Percentiles rank a stretch among this genome's conserved stretches.
phyloP scores from a whole-genome alignment of 495 filamentous ascomycete genomes.

The Sporormia fimetaria region DNA sequence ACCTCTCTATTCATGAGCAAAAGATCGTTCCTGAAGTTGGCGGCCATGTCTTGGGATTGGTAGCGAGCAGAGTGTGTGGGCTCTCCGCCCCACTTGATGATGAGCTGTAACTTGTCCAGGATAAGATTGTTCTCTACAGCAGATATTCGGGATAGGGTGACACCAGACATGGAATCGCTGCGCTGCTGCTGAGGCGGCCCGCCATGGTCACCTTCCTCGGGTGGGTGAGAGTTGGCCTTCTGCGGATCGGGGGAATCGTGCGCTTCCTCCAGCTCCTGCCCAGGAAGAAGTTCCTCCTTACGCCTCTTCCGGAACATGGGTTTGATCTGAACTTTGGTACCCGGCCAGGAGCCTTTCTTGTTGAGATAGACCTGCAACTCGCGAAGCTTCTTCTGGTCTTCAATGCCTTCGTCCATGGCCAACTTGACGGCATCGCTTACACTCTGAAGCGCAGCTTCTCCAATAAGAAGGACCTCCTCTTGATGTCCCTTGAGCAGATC shows the following conservation, averaged over 20 bases:
- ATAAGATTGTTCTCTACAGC: slow-evolving; percentile 80
- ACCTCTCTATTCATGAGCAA: slow-evolving; percentile 86
- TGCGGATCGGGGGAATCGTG: slow-evolving; percentile 17
- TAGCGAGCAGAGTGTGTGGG: slow-evolving; percentile 95
- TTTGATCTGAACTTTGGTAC: slow-evolving; percentile 98
- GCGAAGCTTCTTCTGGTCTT: slow-evolving; percentile 78
- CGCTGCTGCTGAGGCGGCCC: slow-evolving; percentile 33
- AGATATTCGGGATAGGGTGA: slow-evolving; percentile 80
- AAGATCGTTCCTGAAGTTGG: slow-evolving; percentile 91
- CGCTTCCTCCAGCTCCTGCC: slow-evolving; percentile 18
- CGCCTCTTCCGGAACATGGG: slow-evolving; percentile 88
- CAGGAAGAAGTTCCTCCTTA: slow-evolving; percentile 40
- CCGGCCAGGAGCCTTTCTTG: slow-evolving; percentile 85
- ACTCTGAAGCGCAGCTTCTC: slow-evolving; percentile 78
- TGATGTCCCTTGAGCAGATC: slow-evolving; percentile 87
- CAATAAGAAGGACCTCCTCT: slow-evolving; percentile 90
- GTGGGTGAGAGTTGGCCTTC: slow-evolving; percentile 11
- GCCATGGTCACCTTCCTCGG: slow-evolving; percentile 2
- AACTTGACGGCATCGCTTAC: slow-evolving; percentile 73
- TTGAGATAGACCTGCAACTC: slow-evolving; percentile 72
- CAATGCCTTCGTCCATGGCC: slow-evolving; percentile 63
- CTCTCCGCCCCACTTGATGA: slow-evolving; percentile 98
- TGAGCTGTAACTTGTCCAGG: slow-evolving; percentile 89
- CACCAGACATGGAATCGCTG: slow-evolving; percentile 72
- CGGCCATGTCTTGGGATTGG: slow-evolving; percentile 83